Percentiles rank a stretch among this genome's conserved stretches.
Conservation (phyloP, 345 rosid species). For the Gossypium arboreum region DNA sequence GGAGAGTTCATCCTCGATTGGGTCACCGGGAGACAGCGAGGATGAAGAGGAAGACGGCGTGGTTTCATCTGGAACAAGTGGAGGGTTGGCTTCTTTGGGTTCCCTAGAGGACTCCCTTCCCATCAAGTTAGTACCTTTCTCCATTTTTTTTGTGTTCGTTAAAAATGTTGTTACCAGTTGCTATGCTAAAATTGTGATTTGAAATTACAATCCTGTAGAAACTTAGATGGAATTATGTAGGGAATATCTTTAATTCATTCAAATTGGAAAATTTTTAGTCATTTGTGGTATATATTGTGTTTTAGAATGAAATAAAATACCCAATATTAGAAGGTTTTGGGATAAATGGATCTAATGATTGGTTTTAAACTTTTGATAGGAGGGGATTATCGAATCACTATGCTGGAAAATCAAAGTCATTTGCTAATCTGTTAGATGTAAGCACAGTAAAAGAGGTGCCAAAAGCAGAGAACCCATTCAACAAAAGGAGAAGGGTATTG, state of each 20-base stretch:
- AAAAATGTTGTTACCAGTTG: too few species aligned
- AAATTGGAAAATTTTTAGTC: too few species aligned
- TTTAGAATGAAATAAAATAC: neutral
- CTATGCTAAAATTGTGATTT: neutral
- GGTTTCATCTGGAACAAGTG: conserved; percentile 28
- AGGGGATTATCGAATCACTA: conserved; percentile 76
- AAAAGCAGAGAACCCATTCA: conserved; percentile 72
- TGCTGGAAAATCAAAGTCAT: conserved; percentile 78
- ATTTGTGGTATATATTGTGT: neutral
- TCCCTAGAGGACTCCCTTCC: conserved; percentile 68
- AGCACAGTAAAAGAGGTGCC: conserved; percentile 44
- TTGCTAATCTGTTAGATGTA: conserved; percentile 56
- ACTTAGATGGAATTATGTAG: neutral
- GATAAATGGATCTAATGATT: neutral
- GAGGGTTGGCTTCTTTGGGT: conserved; percentile 28
- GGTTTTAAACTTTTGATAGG: conserved; percentile 22
- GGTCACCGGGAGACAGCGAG: conserved; percentile 48
- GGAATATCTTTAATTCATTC: neutral
- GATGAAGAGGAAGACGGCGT: conserved; percentile 30
- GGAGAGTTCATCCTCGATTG: conserved; percentile 61
- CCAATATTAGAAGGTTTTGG: neutral
- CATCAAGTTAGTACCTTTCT: conserved; percentile 39
- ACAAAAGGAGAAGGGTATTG: conserved; percentile 63
- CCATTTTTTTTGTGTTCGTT: too few species aligned
- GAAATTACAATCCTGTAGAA: neutral